Evolutionary conservation across 2,329 filamentous ascomycete genomes (phyloP).

Genomic region (Ceratocystis lukuohia): DNA sequence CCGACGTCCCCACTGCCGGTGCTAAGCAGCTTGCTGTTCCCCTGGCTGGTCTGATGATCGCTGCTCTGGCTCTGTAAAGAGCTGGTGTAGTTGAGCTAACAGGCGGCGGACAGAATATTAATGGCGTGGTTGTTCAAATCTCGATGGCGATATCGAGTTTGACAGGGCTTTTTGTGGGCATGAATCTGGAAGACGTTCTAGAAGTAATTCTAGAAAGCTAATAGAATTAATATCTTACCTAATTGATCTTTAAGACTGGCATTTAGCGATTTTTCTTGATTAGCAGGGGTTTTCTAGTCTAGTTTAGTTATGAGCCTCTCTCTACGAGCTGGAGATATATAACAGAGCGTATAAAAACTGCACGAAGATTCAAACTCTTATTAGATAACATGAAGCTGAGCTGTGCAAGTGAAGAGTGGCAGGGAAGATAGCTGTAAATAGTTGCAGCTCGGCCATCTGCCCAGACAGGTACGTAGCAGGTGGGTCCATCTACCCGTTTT

Average conservation of each 20-base stretch:
- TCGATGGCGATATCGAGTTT: neutral
- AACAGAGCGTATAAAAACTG: neutral
- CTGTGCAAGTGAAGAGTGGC: neutral
- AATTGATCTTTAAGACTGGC: neutral
- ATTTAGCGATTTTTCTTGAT: neutral
- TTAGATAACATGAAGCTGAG: neutral
- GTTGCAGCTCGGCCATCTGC: neutral
- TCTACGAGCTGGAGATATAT: neutral
- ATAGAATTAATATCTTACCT: neutral
- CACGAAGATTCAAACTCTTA: no score
- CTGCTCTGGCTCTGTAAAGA: neutral
- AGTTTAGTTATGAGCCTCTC: no score
- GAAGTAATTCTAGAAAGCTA: neutral
- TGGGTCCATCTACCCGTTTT: no score
- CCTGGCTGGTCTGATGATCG: neutral
- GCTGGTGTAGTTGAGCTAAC: neutral
- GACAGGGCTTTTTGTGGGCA: neutral
- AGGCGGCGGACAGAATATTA: neutral
- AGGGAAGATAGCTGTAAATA: neutral
- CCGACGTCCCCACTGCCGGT: neutral
- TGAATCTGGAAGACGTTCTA: neutral
- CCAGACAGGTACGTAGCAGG: neutral
- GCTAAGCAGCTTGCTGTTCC: conserved; percentile 1
- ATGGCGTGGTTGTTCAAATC: neutral
- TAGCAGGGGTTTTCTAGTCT: no score